These are phyloP conservation scores for Suillus spraguei DNA, from an alignment of 768 basidiomycete species.

Conservation along the genomic window DNA sequence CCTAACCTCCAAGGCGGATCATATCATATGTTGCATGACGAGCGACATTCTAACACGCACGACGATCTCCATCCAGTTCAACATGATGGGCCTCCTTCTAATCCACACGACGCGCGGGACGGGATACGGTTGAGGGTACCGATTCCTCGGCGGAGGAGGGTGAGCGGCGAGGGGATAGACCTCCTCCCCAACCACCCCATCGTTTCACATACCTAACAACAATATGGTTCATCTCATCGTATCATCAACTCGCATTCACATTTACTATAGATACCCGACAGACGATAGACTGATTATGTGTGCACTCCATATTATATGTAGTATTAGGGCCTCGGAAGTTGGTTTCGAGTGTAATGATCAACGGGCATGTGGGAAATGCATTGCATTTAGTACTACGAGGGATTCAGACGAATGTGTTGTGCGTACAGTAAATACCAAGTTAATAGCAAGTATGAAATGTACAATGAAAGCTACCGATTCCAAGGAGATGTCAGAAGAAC, in stretches of 20 bases:
- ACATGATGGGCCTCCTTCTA: background rate
- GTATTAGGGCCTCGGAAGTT: background rate
- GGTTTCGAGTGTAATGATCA: background rate
- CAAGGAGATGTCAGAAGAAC: background rate
- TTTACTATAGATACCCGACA: background rate
- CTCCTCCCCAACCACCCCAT: background rate
- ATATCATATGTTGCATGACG: background rate
- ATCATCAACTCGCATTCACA: background rate
- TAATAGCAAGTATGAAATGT: background rate
- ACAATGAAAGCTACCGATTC: background rate
- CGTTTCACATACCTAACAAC: background rate
- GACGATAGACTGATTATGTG: background rate
- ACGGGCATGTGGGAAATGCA: background rate
- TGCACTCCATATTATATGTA: background rate
- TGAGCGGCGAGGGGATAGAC: background rate
- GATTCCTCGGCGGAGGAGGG: conserved; percentile 3
- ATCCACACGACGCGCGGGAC: background rate
- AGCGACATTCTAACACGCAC: background rate
- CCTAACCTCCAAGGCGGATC: background rate
- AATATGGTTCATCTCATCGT: background rate
- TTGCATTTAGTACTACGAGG: background rate
- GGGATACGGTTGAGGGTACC: conserved; percentile 1
- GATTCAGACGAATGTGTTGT: background rate
- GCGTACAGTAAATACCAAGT: background rate
- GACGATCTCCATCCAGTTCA: background rate